Evolutionary conservation across 345 rosid species (phyloP).

Genomic region (Trapa incisa): DNA sequence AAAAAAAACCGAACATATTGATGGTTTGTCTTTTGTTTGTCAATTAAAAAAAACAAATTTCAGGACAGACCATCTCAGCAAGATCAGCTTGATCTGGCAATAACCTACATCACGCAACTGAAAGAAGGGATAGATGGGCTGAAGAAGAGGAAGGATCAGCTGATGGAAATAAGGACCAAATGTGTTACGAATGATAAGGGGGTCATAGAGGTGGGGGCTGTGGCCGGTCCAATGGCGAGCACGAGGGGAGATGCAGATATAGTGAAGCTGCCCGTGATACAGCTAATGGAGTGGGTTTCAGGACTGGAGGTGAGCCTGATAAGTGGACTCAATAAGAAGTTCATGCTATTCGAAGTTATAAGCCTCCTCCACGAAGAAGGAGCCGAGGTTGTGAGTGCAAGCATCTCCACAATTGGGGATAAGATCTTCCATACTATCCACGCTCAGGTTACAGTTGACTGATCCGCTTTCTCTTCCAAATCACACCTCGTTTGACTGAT

Average conservation of each 20-base stretch:
- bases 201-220: too few species aligned
- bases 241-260: background rate
- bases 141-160: conserved; percentile 24
- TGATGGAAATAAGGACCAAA: conserved; percentile 7
- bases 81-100: conserved; percentile 36
- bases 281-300: conserved; percentile 12
- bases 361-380: conserved; percentile 22
- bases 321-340: conserved; percentile 10
- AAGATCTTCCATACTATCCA: conserved; percentile 13
- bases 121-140: conserved; percentile 30
- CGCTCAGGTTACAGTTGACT: conserved; percentile 9
- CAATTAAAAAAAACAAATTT: too few species aligned
- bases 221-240: background rate
- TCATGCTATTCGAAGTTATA: conserved; percentile 13
- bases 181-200: too few species aligned
- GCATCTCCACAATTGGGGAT: conserved; percentile 8
- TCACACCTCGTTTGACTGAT: too few species aligned
- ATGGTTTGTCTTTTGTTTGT: too few species aligned
- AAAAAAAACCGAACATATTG: too few species aligned
- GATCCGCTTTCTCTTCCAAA: too few species aligned
- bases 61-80: conserved; percentile 34
- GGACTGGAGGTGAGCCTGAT: conserved; percentile 15
- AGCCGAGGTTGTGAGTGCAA: conserved; percentile 16
- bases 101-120: conserved; percentile 30
- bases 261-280: conserved; percentile 8